Evolutionary conservation across 2,329 filamentous ascomycete genomes (phyloP).

Genomic region (Aspergillus glaucus): DNA sequence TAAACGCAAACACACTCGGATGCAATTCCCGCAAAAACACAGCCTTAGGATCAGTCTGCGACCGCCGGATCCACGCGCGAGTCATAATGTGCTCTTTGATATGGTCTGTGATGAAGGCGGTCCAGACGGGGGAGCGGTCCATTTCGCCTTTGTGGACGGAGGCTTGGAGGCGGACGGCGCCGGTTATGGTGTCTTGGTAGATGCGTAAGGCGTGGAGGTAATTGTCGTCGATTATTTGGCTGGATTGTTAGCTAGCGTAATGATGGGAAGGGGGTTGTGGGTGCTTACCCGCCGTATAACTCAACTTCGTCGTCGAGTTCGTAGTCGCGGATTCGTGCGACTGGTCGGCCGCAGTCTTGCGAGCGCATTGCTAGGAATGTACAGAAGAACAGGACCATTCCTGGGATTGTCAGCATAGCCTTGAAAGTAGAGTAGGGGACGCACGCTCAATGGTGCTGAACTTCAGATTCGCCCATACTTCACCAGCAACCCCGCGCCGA

Average conservation of each 20-base stretch:
- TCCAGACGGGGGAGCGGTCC: constrained; percentile 56
- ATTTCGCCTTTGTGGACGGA: constrained; percentile 48
- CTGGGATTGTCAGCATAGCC: constrained; percentile 21
- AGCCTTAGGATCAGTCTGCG: constrained; percentile 30
- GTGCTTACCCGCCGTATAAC: constrained; percentile 45
- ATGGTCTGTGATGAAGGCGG: constrained; percentile 49
- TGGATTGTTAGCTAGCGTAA: constrained; percentile 21
- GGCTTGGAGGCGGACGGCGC: constrained; percentile 52
- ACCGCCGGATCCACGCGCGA: constrained; percentile 43
- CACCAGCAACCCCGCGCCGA: constrained; percentile 32
- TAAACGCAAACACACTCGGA: constrained; percentile 47
- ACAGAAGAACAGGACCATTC: constrained; percentile 53
- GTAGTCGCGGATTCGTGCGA: constrained; percentile 41
- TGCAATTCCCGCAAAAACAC: constrained; percentile 47
- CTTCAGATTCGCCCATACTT: constrained; percentile 49
- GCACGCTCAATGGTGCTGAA: constrained; percentile 52
- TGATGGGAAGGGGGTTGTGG: not conserved
- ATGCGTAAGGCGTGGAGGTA: constrained; percentile 52
- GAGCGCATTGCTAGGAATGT: constrained; percentile 53
- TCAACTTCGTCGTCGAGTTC: constrained; percentile 45
- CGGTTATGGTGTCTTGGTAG: constrained; percentile 46
- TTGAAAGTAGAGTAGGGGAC: constrained; percentile 7
- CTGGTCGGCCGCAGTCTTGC: constrained; percentile 43
- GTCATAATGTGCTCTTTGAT: constrained; percentile 41
- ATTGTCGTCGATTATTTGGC: constrained; percentile 47